Percentiles rank a stretch among this genome's conserved stretches.
Evolutionary conservation across 2,329 filamentous ascomycete genomes (phyloP).

Genomic region (Elsinoe batatas): DNA sequence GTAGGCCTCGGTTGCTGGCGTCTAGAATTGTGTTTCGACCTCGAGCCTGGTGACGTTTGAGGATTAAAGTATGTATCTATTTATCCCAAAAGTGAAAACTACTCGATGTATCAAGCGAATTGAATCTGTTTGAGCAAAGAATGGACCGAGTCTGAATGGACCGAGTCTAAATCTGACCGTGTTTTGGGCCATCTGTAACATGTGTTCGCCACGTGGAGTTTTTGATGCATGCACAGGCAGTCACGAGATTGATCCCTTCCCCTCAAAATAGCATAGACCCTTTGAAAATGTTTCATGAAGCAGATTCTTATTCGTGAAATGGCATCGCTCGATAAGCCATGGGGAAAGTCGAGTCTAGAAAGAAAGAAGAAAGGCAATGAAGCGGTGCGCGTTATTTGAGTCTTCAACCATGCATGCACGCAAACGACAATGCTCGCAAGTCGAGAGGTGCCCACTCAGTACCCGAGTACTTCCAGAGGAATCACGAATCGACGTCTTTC

Average conservation of each 20-base stretch:
- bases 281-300: background rate
- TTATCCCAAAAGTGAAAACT: background rate
- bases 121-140: background rate
- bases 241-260: slow-evolving; percentile 1
- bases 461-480: background rate
- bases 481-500: slow-evolving; percentile 1
- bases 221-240: background rate
- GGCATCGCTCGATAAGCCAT: slow-evolving; percentile 11
- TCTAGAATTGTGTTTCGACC: background rate
- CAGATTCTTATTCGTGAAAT: slow-evolving; percentile 5
- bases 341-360: slow-evolving; percentile 5
- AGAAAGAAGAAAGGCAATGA: background rate
- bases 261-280: background rate
- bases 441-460: background rate
- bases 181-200: background rate
- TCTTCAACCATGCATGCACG: background rate
- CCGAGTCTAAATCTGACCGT: background rate
- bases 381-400: background rate
- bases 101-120: background rate
- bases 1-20: slow-evolving; percentile 4
- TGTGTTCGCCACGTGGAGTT: slow-evolving; percentile 5
- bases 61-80: background rate
- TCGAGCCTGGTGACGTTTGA: background rate
- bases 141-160: too few species aligned
- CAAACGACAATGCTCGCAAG: background rate